phyloP scores from a whole-genome alignment of 169 alveolate genomes.

The Ichthyophthirius multifiliis region DNA sequence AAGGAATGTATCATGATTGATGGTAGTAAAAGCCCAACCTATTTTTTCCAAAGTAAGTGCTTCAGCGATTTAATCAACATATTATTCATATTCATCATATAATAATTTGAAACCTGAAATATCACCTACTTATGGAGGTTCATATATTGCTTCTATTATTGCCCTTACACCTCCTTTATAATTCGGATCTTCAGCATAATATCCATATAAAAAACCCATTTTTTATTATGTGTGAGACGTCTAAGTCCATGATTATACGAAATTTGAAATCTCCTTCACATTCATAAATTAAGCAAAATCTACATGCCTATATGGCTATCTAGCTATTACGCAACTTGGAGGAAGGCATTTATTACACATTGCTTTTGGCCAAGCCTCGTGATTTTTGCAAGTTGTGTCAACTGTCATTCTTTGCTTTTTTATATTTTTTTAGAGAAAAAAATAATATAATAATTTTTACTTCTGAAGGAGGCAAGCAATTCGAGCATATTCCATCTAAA shows the following conservation, averaged over 20 bases:
- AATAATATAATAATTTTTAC: slow-evolving; percentile 16
- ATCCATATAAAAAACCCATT: slow-evolving; percentile 97
- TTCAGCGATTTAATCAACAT: slow-evolving; percentile 92
- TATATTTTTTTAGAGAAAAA: too few relatives aligned
- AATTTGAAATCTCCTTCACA: slow-evolving; percentile 90
- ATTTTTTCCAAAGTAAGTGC: slow-evolving; percentile 93
- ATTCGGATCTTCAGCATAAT: slow-evolving; percentile 96
- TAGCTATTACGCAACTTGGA: slow-evolving; percentile 93
- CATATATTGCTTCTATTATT: slow-evolving; percentile 96
- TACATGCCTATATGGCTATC: slow-evolving; percentile 96
- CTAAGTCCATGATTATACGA: slow-evolving; percentile 92
- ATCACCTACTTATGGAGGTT: slow-evolving; percentile 93
- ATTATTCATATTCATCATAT: slow-evolving; percentile 62
- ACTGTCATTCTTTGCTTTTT: slow-evolving; percentile 47
- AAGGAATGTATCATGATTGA: slow-evolving; percentile 93
- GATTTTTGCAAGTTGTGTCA: slow-evolving; percentile 78
- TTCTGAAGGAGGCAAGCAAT: slow-evolving; percentile 80
- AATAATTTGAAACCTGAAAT: slow-evolving; percentile 63
- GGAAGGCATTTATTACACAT: slow-evolving; percentile 92
- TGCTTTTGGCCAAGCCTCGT: slow-evolving; percentile 80
- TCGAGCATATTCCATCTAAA: slow-evolving; percentile 70
- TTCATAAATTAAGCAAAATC: slow-evolving; percentile 97
- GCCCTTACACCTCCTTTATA: slow-evolving; percentile 97
- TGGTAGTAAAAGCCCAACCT: slow-evolving; percentile 95
- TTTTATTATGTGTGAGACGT: slow-evolving; percentile 91